phyloP scores from a whole-genome alignment of 768 basidiomycete species.

The Agaricus subrufescens region DNA sequence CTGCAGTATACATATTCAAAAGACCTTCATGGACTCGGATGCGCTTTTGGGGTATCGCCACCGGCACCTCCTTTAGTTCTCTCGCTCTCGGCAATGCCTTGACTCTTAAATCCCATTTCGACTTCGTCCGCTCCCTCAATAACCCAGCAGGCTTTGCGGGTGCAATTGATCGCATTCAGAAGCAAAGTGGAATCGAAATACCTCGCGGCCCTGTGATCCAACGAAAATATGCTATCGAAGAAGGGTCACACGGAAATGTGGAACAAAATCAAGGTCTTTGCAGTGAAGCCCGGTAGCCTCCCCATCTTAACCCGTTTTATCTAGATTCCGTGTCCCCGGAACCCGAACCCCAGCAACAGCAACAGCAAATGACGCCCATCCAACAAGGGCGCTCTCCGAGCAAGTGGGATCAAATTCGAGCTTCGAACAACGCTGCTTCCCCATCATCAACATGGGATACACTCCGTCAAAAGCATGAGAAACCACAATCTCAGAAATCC shows the following conservation, averaged over 20 bases:
- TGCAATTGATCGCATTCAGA: slow-evolving; percentile 41
- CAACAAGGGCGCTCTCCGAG: slow-evolving; percentile 20
- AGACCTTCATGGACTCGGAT: slow-evolving; percentile 7
- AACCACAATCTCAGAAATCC: slow-evolving; percentile 18
- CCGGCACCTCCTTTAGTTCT: slow-evolving; percentile 21
- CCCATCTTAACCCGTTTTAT: not conserved
- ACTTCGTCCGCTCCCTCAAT: slow-evolving; percentile 33
- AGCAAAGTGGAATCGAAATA: slow-evolving; percentile 31
- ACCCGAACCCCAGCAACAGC: not conserved
- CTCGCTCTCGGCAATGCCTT: slow-evolving; percentile 24
- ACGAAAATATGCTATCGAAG: slow-evolving; percentile 16
- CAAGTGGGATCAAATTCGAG: slow-evolving; percentile 67
- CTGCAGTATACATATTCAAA: slow-evolving; percentile 4
- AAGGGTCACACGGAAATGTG: slow-evolving; percentile 11
- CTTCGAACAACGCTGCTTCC: slow-evolving; percentile 38
- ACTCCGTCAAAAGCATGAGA: slow-evolving; percentile 37
- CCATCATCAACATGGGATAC: slow-evolving; percentile 62
- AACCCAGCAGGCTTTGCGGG: slow-evolving; percentile 33
- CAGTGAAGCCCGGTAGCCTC: not conserved
- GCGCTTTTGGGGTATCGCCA: slow-evolving; percentile 6
- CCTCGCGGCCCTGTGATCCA: slow-evolving; percentile 24
- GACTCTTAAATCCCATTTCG: slow-evolving; percentile 25
- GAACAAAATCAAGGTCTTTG: slow-evolving; percentile 5
- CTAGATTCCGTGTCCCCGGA: not conserved
- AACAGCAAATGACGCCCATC: not conserved